These are phyloP conservation scores for Calocybe indica DNA, from an alignment of 768 basidiomycete genomes.

Conservation along the genomic window DNA sequence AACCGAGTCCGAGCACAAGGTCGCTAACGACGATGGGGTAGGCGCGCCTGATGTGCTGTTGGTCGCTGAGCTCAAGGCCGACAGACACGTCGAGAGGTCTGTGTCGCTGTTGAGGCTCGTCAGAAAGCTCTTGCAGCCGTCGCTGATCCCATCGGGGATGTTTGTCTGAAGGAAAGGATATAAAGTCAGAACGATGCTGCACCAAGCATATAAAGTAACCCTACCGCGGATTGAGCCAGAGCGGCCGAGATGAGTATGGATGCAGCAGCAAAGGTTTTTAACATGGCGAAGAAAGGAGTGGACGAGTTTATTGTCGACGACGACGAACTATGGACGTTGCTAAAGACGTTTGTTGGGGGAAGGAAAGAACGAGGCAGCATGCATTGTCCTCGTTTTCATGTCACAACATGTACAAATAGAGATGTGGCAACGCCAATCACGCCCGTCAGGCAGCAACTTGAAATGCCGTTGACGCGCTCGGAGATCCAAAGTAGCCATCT, in stretches of 20 bases:
- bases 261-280: constrained; percentile 49
- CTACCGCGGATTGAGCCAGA: constrained; percentile 44
- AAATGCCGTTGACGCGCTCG: too few species aligned
- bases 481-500: too few species aligned
- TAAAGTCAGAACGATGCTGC: not conserved
- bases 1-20: constrained; percentile 46
- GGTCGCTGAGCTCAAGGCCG: constrained; percentile 49
- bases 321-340: constrained; percentile 22
- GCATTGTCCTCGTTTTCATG: constrained; percentile 15
- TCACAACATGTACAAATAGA: constrained; percentile 27
- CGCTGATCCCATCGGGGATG: constrained; percentile 65
- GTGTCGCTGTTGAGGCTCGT: constrained; percentile 55
- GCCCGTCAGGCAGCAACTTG: too few species aligned
- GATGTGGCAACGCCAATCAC: constrained; percentile 13
- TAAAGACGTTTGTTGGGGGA: constrained; percentile 12
- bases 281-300: constrained; percentile 41
- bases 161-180: constrained; percentile 31
- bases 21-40: constrained; percentile 44
- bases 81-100: constrained; percentile 54
- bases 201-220: constrained; percentile 4
- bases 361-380: constrained; percentile 13
- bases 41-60: constrained; percentile 31
- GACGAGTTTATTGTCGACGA: constrained; percentile 38
- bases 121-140: constrained; percentile 53
- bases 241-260: constrained; percentile 46